Conservation (phyloP, 2,329 filamentous ascomycete genomes). For the Fusarium sp. region DNA sequence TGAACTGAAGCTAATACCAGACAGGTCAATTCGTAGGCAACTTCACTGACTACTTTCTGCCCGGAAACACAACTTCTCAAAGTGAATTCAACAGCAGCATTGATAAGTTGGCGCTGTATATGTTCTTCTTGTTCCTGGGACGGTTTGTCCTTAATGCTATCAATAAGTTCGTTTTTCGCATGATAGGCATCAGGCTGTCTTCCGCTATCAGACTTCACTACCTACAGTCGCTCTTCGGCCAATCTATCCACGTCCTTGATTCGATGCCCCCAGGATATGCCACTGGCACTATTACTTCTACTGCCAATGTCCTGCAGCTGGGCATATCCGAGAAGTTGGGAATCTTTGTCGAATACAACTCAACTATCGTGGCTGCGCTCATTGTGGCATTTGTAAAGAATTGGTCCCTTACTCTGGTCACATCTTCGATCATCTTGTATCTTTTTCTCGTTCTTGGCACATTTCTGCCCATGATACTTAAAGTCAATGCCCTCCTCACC, state of each 20-base stretch:
- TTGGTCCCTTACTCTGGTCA: constrained; percentile 71
- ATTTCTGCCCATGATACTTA: constrained; percentile 67
- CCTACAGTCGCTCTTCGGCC: constrained; percentile 70
- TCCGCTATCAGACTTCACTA: constrained; percentile 73
- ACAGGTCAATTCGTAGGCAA: constrained; percentile 59
- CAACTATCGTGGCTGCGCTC: constrained; percentile 65
- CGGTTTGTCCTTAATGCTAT: constrained; percentile 73
- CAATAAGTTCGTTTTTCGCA: constrained; percentile 70
- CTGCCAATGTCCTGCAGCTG: constrained; percentile 72
- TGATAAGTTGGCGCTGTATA: constrained; percentile 68
- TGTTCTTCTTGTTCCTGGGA: constrained; percentile 77
- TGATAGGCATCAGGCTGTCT: constrained; percentile 72
- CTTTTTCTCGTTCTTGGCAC: constrained; percentile 62
- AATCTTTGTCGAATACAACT: constrained; percentile 66
- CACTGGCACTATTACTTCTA: constrained; percentile 72
- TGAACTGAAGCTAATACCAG: neutral
- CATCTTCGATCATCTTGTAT: constrained; percentile 67
- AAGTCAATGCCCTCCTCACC: constrained; percentile 59
- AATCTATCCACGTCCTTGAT: constrained; percentile 76
- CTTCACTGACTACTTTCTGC: constrained; percentile 60
- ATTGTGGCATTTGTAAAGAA: constrained; percentile 68
- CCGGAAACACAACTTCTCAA: constrained; percentile 48
- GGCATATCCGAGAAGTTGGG: constrained; percentile 74
- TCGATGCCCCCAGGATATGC: constrained; percentile 72
- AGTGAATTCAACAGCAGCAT: constrained; percentile 56